phyloP scores from a whole-genome alignment of 2,329 filamentous ascomycete species.

The Paramyrothecium sp. region DNA sequence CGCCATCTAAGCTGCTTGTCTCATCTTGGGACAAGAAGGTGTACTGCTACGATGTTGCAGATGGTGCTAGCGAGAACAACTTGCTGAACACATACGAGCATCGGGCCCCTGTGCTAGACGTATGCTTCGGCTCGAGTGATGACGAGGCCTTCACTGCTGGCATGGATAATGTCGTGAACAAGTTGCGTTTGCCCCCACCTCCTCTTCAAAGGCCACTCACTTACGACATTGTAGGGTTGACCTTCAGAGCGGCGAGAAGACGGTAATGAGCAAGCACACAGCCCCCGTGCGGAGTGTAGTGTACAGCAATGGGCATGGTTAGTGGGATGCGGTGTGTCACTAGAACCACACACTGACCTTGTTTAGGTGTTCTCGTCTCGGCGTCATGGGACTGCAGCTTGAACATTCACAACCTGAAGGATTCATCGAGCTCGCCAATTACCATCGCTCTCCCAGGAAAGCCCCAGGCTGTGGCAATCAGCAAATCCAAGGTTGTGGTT shows the following conservation, averaged over 20 bases:
- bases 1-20: constrained; percentile 76
- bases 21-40: constrained; percentile 93
- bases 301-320: constrained; percentile 73
- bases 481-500: constrained; percentile 79
- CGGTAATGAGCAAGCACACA: constrained; percentile 73
- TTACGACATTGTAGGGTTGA: constrained; percentile 51
- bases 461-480: constrained; percentile 82
- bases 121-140: constrained; percentile 84
- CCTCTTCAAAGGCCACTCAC: constrained; percentile 6
- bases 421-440: constrained; percentile 53
- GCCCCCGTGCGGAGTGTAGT: constrained; percentile 80
- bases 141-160: constrained; percentile 83
- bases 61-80: constrained; percentile 49
- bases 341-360: constrained; percentile 11
- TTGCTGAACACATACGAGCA: constrained; percentile 75
- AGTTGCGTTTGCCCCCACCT: constrained; percentile 39
- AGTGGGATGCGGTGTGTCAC: constrained; percentile 18
- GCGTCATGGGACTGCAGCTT: constrained; percentile 93
- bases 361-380: constrained; percentile 71
- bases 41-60: constrained; percentile 79
- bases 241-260: constrained; percentile 69
- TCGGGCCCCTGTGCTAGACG: constrained; percentile 82
- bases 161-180: constrained; percentile 82
- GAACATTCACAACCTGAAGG: constrained; percentile 71
- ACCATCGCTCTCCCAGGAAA: constrained; percentile 76